These are phyloP conservation scores for Sindora glabra DNA, from an alignment of 306 rosid genomes.

Conservation along the genomic window DNA sequence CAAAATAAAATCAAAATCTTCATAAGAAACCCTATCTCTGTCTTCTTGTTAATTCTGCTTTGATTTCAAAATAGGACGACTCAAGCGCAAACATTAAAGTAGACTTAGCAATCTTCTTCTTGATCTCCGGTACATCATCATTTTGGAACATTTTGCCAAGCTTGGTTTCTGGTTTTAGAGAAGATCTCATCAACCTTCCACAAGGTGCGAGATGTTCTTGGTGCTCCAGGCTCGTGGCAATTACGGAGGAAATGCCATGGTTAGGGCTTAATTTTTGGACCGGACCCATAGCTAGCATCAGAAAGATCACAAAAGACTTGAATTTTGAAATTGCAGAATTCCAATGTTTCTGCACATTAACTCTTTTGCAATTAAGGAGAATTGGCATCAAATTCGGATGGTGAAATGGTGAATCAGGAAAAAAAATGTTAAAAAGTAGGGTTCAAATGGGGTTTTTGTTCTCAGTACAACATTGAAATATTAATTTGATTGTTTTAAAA, in stretches of 20 bases:
- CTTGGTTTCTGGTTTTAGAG: slow-evolving; percentile 42
- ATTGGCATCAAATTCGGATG: no score
- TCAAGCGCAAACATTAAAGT: slow-evolving; percentile 16
- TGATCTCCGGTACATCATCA: slow-evolving; percentile 1
- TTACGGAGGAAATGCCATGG: slow-evolving; percentile 25
- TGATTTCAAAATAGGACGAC: slow-evolving; percentile 11
- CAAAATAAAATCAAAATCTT: slow-evolving; percentile 62
- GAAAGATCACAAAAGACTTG: no score
- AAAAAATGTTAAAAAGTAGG: no score
- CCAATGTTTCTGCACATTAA: no score
- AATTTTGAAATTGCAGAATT: no score
- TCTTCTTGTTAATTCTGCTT: slow-evolving; percentile 28
- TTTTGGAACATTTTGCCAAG: slow-evolving; percentile 2
- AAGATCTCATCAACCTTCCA: slow-evolving; percentile 95
- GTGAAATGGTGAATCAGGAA: no score
- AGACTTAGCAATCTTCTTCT: slow-evolving; percentile 16
- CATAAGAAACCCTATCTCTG: slow-evolving; percentile 33
- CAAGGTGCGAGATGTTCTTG: slow-evolving; percentile 83
- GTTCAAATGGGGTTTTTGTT: no score
- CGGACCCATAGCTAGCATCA: no score
- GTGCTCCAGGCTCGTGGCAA: slow-evolving; percentile 62
- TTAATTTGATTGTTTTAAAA: no score
- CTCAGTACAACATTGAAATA: no score
- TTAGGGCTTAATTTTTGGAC: no score
- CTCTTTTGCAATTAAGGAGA: no score